phyloP scores from a whole-genome alignment of 257 asterid genomes.

The Solanum dulcamara region DNA sequence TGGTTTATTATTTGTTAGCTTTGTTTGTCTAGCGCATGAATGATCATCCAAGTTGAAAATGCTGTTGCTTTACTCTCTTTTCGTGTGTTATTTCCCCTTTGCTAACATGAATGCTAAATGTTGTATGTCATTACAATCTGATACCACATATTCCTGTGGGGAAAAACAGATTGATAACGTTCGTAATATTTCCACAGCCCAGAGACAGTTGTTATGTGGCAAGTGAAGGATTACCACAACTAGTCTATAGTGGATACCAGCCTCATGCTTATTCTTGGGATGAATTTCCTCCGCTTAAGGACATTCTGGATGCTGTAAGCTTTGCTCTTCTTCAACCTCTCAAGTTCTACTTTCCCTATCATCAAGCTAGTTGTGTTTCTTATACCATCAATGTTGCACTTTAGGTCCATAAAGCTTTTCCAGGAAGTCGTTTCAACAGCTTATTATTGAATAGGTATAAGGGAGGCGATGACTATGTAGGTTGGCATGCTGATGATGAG shows the following conservation, averaged over 20 bases:
- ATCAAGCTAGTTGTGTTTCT: background rate
- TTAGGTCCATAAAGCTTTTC: conserved; percentile 67
- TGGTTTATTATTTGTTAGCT: background rate
- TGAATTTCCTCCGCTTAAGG: conserved; percentile 74
- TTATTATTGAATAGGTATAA: conserved; percentile 67
- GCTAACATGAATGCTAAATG: background rate
- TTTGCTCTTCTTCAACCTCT: background rate
- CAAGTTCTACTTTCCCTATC: background rate
- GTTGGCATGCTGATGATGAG: conserved; percentile 99
- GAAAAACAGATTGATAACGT: background rate
- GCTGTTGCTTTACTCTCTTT: background rate
- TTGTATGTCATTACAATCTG: background rate
- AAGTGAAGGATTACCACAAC: conserved; percentile 50
- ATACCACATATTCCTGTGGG: background rate
- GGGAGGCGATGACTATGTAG: conserved; percentile 83
- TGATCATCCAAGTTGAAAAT: background rate
- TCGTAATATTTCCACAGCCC: conserved; percentile 32
- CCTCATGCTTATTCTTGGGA: conserved; percentile 89
- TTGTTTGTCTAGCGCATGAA: background rate
- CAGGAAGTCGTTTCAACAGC: conserved; percentile 88
- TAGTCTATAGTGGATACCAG: conserved; percentile 70
- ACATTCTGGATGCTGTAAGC: conserved; percentile 55
- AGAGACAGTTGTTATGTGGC: conserved; percentile 86
- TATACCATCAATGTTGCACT: conserved; percentile 2
- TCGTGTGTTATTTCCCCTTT: background rate